Evolutionary conservation across 148 eudicot species (phyloP), one percentile per base, ranked within the genome.

Genomic region (Polygonum maritimum): DNA sequence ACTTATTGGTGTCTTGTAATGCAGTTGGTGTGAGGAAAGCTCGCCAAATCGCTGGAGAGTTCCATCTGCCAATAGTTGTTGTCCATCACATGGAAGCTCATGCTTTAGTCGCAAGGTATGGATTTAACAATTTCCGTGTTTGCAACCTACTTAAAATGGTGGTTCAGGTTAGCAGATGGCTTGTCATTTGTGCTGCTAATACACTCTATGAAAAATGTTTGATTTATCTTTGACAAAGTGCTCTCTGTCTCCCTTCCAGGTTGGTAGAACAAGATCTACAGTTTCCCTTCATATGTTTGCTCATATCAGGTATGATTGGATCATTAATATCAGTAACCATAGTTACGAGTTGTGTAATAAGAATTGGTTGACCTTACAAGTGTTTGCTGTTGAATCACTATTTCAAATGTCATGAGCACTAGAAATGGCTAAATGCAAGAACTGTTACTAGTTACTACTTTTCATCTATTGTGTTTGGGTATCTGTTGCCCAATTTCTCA

Each of bases 11-110:
- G 73, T 13, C 41, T 13, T 67, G 57, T 51, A 52, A 63, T 81
- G 82, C 81, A 95, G 98, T 95, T 89, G 98, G 98, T 79, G 96
- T 95, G 76, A 88, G 80, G 77, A 95, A 95, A 84, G 98, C 97
- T 82, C 90, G 98, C 77, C 85, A 87, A 79, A 81, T 95, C 78
- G 96, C 98, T 67, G 87, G 96, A 49, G 75, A 78, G 74, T 89
- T 84, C 78, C 85, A 86, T 75, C 80, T 95, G 65, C 98, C 98
- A 60, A 81, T 92, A 45, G 90, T 95, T 77, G 96, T 91, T 76
- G 97, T 95, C 21, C 98, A 95, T 84, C 98, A 95, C 79, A 95
- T 95, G 98, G 98, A 95, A 84, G 98, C 98, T 84, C 98, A 95
- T 81, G 88, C 98, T 82, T 87, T 95, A 79, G 94, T 95, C 26